These are phyloP conservation scores for Jatropha podagrica DNA, from an alignment of 441 rosid genomes.

Conservation along the genomic window DNA sequence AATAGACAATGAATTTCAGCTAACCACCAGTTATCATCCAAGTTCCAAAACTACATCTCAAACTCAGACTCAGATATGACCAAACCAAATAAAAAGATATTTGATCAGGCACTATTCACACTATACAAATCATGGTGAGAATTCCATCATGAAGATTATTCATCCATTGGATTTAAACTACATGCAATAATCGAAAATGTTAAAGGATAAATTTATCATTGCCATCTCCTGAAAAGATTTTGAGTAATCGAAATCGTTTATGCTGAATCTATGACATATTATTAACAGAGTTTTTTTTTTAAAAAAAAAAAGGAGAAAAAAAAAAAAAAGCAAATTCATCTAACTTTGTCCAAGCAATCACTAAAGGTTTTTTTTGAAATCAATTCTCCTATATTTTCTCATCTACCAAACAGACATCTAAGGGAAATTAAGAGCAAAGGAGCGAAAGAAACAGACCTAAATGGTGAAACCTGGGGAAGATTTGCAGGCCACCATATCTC, in stretches of 20 bases:
- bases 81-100: not conserved
- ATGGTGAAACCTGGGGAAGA: constrained; percentile 93
- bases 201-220: not conserved
- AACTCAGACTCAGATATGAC: not conserved
- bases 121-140: not conserved
- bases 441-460: constrained; percentile 49
- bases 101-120: not conserved
- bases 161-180: not conserved
- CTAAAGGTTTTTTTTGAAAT: too few species aligned
- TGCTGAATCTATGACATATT: not conserved
- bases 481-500: constrained; percentile 99
- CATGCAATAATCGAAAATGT: not conserved
- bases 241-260: not conserved
- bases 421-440: not conserved
- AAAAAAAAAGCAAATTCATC: not conserved
- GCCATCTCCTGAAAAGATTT: too few species aligned
- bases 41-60: not conserved
- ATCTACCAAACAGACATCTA: constrained; percentile 21
- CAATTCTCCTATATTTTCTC: constrained; percentile 21
- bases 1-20: not conserved
- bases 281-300: not conserved
- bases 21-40: not conserved
- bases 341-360: not conserved
- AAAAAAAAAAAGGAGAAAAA: too few species aligned
- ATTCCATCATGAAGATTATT: not conserved